Percentiles rank a stretch among this genome's conserved stretches.
phyloP scores from a whole-genome alignment of 345 rosid genomes.

The Pugionium dolabratum region DNA sequence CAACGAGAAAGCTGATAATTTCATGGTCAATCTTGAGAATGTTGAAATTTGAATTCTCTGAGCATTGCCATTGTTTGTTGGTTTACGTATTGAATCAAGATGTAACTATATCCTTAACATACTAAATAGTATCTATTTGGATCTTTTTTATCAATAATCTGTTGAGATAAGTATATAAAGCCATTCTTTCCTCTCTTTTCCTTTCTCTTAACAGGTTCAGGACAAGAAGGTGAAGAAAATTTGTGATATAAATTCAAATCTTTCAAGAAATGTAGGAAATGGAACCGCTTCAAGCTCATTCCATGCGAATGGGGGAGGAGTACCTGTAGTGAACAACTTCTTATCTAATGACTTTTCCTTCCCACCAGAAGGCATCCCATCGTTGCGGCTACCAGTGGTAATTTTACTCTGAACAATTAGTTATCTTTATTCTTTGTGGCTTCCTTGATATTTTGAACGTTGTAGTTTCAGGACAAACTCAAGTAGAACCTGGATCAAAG shows the following conservation, averaged over 20 bases:
- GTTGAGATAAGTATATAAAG: slow-evolving; percentile 20
- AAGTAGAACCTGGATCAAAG: too few species aligned
- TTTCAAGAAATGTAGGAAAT: slow-evolving; percentile 64
- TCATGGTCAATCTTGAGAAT: slow-evolving; percentile 10
- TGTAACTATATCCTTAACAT: background rate
- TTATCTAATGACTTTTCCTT: too few species aligned
- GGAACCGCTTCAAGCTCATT: slow-evolving; percentile 59
- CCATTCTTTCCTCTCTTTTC: slow-evolving; percentile 3
- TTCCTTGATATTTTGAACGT: too few species aligned
- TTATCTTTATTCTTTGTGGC: too few species aligned
- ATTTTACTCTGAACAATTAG: too few species aligned
- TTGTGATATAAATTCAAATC: slow-evolving; percentile 73
- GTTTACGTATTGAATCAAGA: slow-evolving; percentile 15
- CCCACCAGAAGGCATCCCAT: too few species aligned
- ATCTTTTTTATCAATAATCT: background rate
- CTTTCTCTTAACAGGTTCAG: slow-evolving; percentile 65
- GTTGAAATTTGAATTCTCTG: slow-evolving; percentile 12
- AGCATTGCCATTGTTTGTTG: slow-evolving; percentile 21
- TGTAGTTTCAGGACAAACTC: too few species aligned
- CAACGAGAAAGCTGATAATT: slow-evolving; percentile 3
- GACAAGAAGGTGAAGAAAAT: slow-evolving; percentile 93
- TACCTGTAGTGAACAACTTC: too few species aligned
- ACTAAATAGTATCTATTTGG: slow-evolving; percentile 4
- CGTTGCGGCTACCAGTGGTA: too few species aligned
- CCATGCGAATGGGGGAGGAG: too few species aligned